Base-by-base conservation (phyloP, 1,139 yeast species). In the Taphrina wiesneri region DNA sequence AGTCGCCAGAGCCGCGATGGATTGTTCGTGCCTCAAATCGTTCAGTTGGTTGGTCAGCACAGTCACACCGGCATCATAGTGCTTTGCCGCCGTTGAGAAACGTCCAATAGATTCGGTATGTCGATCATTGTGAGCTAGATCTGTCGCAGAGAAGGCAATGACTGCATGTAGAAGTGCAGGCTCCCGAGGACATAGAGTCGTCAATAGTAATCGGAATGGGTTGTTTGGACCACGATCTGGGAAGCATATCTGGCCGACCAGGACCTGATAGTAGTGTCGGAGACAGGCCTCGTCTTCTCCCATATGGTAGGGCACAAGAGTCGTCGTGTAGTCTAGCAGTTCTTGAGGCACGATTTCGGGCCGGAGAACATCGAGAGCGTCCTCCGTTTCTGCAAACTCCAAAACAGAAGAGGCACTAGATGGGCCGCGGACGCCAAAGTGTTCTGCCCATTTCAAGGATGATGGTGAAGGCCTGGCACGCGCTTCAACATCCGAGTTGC, bases 111-210 rank as follows among this genome's bases (percentile, higher is more conserved):
- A 46, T n/a, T 52, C 47, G 23, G 43, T 28, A 19, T 25, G 28
- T 3, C 26, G 45, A n/a, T 53, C 49, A 26, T 62, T 45, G 54
- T 45, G 57, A 11, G 65, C 60, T 21, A 62, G n/a, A 19, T 62
- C 65, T 13, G 60, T 53, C 9, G 65, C 65, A 7, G 65, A 30
- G 26, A 53, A 25, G 9, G 65, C 65, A 25, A 62, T 41, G 9
- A 62, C 23, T 13, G 65, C 65, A 26, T 62, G 65, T 13, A 53
- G 45, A 11, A 62, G 60, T n/a, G 65, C 61, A 15, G 65, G 65
- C 34, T 62, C 61, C n/a, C 52, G 54, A 5, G 61, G 61, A 36
- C 61, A 62, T 15, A 62, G 41, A 13, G 34, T 43, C 21, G 45
- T 25, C 7, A 62, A 25, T 25, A 62, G 47, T 19, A 54, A 17